Evolutionary conservation across 2,329 filamentous ascomycete species (phyloP).

Genomic region (Sarocladium brachiariae): DNA sequence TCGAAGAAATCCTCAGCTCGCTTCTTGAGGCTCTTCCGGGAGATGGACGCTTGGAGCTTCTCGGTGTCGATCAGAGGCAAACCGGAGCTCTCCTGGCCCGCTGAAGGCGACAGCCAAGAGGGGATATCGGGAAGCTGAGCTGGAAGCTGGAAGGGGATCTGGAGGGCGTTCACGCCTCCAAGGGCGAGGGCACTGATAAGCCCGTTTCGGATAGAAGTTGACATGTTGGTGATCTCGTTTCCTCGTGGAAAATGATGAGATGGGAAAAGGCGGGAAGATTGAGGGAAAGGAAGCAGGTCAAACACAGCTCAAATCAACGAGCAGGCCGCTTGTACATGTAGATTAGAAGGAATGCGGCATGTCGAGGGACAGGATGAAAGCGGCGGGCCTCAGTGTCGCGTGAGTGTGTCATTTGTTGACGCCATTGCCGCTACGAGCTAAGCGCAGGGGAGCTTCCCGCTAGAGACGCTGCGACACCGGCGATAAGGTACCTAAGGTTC

Average conservation of each 20-base stretch:
- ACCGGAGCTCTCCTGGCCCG: conserved; percentile 12
- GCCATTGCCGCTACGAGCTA: conserved; percentile 2
- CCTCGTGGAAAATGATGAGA: background rate
- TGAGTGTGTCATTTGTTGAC: conserved; percentile 7
- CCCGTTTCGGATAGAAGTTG: background rate
- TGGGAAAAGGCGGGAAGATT: background rate
- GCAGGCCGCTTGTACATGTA: too few relatives aligned
- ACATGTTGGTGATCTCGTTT: background rate
- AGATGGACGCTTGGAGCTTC: conserved; percentile 50
- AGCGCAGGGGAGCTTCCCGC: conserved; percentile 2
- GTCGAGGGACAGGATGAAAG: background rate
- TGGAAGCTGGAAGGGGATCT: conserved; percentile 12
- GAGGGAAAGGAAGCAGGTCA: background rate
- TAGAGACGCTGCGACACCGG: background rate
- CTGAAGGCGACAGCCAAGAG: background rate
- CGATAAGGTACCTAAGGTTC: conserved; percentile 4
- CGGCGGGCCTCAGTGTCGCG: conserved; percentile 1
- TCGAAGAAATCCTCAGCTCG: conserved; percentile 56
- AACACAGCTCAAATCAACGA: background rate
- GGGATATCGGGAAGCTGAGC: background rate
- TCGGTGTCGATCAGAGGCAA: conserved; percentile 44
- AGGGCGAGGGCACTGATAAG: conserved; percentile 10
- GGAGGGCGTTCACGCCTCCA: conserved; percentile 11
- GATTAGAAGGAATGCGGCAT: background rate
- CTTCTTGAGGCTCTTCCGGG: conserved; percentile 45